Percentiles rank a stretch among this genome's conserved stretches.
Evolutionary conservation across 306 rosid genomes (phyloP).

Genomic region (Glycyrrhiza uralensis): DNA sequence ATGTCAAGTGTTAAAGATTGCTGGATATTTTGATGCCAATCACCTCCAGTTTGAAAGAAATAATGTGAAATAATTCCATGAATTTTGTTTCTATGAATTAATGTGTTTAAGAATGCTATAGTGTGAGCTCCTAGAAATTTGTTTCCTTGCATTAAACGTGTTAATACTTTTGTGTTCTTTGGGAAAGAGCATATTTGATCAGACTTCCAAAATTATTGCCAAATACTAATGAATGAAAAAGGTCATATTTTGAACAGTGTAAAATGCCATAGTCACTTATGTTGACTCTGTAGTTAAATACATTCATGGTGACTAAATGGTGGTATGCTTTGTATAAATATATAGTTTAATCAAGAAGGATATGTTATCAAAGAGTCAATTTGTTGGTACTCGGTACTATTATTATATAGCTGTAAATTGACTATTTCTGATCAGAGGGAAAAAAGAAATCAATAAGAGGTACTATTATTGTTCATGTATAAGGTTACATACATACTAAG

Average conservation of each 20-base stretch:
- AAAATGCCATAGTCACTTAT: neutral
- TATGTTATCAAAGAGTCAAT: neutral
- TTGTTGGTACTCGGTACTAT: neutral
- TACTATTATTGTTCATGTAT: neutral
- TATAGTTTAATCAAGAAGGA: neutral
- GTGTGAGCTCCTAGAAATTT: neutral
- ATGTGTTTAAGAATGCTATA: slow-evolving; percentile 3
- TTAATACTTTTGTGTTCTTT: neutral
- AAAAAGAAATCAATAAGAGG: neutral
- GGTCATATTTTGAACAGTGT: neutral
- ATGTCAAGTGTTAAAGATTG: neutral
- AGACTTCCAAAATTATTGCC: neutral
- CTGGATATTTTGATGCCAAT: slow-evolving; percentile 2
- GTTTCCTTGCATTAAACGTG: neutral
- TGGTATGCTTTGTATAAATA: neutral
- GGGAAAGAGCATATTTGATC: neutral
- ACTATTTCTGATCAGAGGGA: slow-evolving; percentile 5
- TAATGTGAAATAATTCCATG: neutral
- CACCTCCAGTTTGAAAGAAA: neutral
- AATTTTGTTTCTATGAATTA: neutral
- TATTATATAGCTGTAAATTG: slow-evolving; percentile 3
- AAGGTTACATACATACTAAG: neutral
- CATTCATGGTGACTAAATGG: neutral
- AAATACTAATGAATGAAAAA: neutral
- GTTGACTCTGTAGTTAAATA: neutral